Evolutionary conservation across 805 yeast genomes (phyloP).

Genomic region (Ogataea kodamae): DNA sequence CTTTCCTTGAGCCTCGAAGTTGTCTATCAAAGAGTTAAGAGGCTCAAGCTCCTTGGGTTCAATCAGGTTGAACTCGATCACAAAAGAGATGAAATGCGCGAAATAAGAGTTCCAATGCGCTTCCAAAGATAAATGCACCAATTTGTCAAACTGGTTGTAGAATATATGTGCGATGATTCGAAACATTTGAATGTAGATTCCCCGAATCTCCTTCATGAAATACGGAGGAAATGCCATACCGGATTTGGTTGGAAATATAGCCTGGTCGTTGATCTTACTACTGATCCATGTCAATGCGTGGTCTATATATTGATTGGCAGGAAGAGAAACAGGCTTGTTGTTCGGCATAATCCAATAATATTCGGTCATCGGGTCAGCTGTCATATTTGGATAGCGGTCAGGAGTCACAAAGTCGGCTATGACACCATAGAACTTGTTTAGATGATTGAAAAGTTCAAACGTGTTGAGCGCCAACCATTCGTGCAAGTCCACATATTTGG

Average conservation of each 20-base stretch:
- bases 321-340: constrained; percentile 78
- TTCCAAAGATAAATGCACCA: constrained; percentile 86
- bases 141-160: constrained; percentile 89
- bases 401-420: constrained; percentile 88
- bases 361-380: constrained; percentile 89
- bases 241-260: constrained; percentile 85
- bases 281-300: constrained; percentile 88
- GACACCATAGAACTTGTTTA: constrained; percentile 87
- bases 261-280: constrained; percentile 82
- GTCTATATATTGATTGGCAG: constrained; percentile 92
- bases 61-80: constrained; percentile 76
- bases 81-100: constrained; percentile 87
- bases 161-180: constrained; percentile 94
- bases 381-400: constrained; percentile 88
- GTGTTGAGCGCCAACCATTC: constrained; percentile 96
- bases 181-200: constrained; percentile 88
- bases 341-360: constrained; percentile 77
- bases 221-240: constrained; percentile 88
- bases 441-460: constrained; percentile 81
- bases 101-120: constrained; percentile 98
- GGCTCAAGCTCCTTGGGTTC: constrained; percentile 82
- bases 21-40: constrained; percentile 68
- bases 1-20: constrained; percentile 82
- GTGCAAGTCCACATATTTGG: constrained; percentile 88
- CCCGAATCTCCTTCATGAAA: constrained; percentile 76